These are phyloP conservation scores for Coemansia sp. DNA, from an alignment of 192 early-diverging fungal species.

Conservation along the genomic window DNA sequence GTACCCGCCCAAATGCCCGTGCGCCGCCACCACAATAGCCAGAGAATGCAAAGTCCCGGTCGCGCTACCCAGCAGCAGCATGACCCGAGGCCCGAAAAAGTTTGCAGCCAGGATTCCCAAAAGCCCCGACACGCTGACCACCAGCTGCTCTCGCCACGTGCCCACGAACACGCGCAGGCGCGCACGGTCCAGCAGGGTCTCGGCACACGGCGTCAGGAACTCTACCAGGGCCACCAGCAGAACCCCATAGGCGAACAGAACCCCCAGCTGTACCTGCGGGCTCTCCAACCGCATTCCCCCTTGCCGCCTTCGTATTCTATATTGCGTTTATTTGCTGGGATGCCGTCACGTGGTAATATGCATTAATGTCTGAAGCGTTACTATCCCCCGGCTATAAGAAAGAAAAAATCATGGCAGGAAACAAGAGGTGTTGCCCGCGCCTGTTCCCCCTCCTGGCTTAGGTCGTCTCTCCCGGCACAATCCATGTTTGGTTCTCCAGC, in stretches of 20 bases:
- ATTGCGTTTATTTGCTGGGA: not conserved
- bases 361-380: too few relatives aligned
- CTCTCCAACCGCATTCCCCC: constrained; percentile 7
- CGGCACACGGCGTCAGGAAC: constrained; percentile 4
- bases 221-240: not conserved
- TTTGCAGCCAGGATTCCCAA: constrained; percentile 6
- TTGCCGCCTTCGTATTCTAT: not conserved
- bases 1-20: not conserved
- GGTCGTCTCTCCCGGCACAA: too few relatives aligned
- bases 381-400: too few relatives aligned
- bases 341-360: too few relatives aligned
- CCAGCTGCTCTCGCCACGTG: constrained; percentile 11
- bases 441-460: too few relatives aligned
- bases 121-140: not conserved
- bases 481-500: too few relatives aligned
- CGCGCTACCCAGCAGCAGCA: constrained; percentile 1
- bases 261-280: constrained; percentile 15
- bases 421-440: too few relatives aligned
- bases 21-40: not conserved
- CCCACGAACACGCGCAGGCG: not conserved
- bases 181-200: not conserved
- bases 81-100: constrained; percentile 1
- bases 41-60: not conserved
- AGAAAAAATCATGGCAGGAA: not conserved
- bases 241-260: constrained; percentile 4